Base-by-base conservation (phyloP, 305 asterid genomes). In the Coffea humblotiana region DNA sequence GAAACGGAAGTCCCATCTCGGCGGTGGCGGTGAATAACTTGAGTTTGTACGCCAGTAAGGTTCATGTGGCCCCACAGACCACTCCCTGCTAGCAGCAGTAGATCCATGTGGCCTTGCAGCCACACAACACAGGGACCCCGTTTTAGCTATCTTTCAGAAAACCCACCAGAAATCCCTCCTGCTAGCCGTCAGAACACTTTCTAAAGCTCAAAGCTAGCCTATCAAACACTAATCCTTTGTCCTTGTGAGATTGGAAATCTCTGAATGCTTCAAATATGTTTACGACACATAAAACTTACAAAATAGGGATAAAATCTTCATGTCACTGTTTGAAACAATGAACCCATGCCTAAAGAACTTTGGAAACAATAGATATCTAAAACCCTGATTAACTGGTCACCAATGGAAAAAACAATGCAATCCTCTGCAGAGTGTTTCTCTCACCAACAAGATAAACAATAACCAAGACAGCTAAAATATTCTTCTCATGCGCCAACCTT, bases 121-220 rank as follows among this genome's bases (percentile, higher is more conserved):
- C 98, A 94, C 99, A 92, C 98, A 96, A 93, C 99, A 96, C 80
- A 96, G 97, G 79, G 99, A 96, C 96, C 99, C 99, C 99, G 96
- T 96, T 86, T 90, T 94, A 88, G 98, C 98, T 87, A 94, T 96
- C 86, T 86, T 96, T 92, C 83, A 85, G 74, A 75, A 74, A 78
- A 88, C 88, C 77, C 88, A 66, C 88, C 75, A 73, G 72, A 88
- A 78, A 71, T 81, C 71, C 76, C 85, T 72, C 66, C 73, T 83
- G 10, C 77, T 75, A 32, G 83, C 85, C 84, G 77, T 81, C 78
- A 77, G 52, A 78, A 84, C 48, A 71, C 81, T 81, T 27, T 58
- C 81, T 78, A 82, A 74, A 49, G 68, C 69, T 75, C 78, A 77
- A 80, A 68, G 54, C 67, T 23, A 64, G 70, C n/a, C 49, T 43